Conservation (phyloP, 2,329 filamentous ascomycete genomes). For the Trichoderma sp. region DNA sequence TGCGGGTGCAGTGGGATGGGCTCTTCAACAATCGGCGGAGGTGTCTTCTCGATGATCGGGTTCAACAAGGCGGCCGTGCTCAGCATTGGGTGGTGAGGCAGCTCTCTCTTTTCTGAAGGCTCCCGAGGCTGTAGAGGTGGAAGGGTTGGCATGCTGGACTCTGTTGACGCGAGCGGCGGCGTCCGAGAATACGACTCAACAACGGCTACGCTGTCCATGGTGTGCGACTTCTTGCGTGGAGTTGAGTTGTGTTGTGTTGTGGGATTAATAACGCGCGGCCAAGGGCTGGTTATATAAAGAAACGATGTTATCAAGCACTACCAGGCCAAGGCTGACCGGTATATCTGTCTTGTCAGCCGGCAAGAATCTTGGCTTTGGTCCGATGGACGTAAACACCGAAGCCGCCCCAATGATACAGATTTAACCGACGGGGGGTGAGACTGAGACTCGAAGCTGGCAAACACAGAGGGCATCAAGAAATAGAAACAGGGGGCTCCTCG, state of each 20-base stretch:
- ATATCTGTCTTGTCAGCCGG: neutral
- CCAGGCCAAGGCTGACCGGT: slow-evolving; percentile 6
- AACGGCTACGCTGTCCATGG: slow-evolving; percentile 16
- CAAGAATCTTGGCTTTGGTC: neutral
- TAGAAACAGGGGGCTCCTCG: neutral
- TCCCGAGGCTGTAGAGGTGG: neutral
- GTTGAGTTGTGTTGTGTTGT: neutral
- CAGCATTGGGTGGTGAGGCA: slow-evolving; percentile 10
- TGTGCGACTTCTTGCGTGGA: neutral
- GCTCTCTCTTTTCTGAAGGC: slow-evolving; percentile 4
- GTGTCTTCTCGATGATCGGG: slow-evolving; percentile 10
- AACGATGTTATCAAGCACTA: neutral
- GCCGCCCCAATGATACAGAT: neutral
- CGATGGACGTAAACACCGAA: neutral
- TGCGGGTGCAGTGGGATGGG: neutral
- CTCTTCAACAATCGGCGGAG: neutral
- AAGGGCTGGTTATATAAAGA: neutral
- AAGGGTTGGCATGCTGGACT: neutral
- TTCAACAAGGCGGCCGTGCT: slow-evolving; percentile 10
- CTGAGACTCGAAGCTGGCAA: neutral
- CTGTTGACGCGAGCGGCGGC: slow-evolving; percentile 10
- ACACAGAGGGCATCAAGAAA: neutral
- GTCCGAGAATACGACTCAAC: slow-evolving; percentile 12
- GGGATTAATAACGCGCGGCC: neutral
- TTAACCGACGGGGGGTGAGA: slow-evolving; percentile 3